Evolutionary conservation across 225 moss, liverwort and hornwort genomes (phyloP).

Genomic region (Neckera pumila): DNA sequence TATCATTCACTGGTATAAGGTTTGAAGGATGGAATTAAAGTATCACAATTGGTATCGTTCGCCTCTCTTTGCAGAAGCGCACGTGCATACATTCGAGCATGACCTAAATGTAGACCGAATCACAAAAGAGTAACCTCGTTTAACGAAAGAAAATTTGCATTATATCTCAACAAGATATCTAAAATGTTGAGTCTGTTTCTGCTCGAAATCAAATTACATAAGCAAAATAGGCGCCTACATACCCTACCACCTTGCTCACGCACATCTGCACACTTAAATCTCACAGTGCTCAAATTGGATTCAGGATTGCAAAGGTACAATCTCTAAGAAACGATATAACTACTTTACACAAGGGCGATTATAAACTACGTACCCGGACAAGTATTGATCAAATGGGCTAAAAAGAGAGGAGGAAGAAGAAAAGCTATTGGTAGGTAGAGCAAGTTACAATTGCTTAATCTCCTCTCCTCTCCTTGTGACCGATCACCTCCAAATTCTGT

Average conservation of each 20-base stretch:
- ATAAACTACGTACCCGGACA: not conserved
- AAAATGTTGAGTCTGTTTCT: not conserved
- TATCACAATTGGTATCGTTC: not conserved
- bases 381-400: not conserved
- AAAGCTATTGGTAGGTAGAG: not conserved
- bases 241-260: slow-evolving; percentile 11
- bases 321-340: slow-evolving; percentile 11
- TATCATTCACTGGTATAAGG: not conserved
- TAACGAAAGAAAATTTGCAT: not conserved
- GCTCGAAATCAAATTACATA: slow-evolving; percentile 1
- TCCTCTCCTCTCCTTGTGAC: not conserved
- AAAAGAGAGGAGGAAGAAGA: not conserved
- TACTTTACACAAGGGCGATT: slow-evolving; percentile 21
- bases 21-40: not conserved
- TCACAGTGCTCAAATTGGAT: slow-evolving; percentile 10
- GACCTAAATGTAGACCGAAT: not conserved
- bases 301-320: slow-evolving; percentile 9
- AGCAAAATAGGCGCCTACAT: not conserved
- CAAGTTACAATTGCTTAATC: not conserved
- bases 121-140: not conserved
- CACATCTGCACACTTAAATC: slow-evolving; percentile 9
- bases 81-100: not conserved
- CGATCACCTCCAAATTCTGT: slow-evolving; percentile 17
- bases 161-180: not conserved
- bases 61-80: not conserved